phyloP scores from a whole-genome alignment of 2,329 filamentous ascomycete species.

The Westerdykella sp. region DNA sequence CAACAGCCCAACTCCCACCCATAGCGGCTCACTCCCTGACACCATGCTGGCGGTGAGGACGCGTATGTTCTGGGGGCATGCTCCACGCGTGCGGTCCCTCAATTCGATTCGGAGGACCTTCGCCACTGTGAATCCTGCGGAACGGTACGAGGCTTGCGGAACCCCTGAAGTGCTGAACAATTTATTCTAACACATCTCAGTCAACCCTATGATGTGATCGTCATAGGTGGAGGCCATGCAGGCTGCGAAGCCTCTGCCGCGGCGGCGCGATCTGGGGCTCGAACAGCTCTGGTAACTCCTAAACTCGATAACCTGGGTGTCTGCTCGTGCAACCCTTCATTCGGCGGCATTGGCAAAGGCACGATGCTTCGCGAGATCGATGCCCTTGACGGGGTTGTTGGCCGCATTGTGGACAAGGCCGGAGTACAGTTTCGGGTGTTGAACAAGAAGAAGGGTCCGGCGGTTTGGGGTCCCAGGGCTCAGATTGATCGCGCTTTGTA shows the following conservation, averaged over 20 bases:
- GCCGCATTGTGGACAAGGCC: slow-evolving; percentile 84
- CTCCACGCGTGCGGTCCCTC: slow-evolving; percentile 42
- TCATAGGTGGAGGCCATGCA: slow-evolving; percentile 93
- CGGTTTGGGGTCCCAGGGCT: slow-evolving; percentile 92
- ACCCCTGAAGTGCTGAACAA: not conserved
- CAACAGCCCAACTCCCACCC: too few species aligned
- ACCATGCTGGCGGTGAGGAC: slow-evolving; percentile 13
- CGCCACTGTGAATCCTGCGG: slow-evolving; percentile 40
- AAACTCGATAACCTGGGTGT: slow-evolving; percentile 83
- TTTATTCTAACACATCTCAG: slow-evolving; percentile 11
- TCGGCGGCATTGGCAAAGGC: slow-evolving; percentile 97
- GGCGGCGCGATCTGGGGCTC: slow-evolving; percentile 79
- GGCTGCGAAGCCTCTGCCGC: slow-evolving; percentile 91
- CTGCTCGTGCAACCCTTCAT: slow-evolving; percentile 94
- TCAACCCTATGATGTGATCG: slow-evolving; percentile 81
- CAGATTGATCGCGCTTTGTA: slow-evolving; percentile 93
- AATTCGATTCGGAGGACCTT: slow-evolving; percentile 34
- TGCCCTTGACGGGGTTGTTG: slow-evolving; percentile 84
- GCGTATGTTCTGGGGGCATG: slow-evolving; percentile 44
- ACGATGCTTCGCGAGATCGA: slow-evolving; percentile 95
- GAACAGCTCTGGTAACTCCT: slow-evolving; percentile 84
- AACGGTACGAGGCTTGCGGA: slow-evolving; percentile 19
- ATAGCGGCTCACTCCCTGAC: not conserved
- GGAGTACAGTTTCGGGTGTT: slow-evolving; percentile 89
- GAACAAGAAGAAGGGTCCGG: slow-evolving; percentile 84